A percentile compares a stretch with the other conserved stretches of the same genome.
phyloP scores from a whole-genome alignment of 2,329 filamentous ascomycete species.

The Colletotrichum nymphaeae region DNA sequence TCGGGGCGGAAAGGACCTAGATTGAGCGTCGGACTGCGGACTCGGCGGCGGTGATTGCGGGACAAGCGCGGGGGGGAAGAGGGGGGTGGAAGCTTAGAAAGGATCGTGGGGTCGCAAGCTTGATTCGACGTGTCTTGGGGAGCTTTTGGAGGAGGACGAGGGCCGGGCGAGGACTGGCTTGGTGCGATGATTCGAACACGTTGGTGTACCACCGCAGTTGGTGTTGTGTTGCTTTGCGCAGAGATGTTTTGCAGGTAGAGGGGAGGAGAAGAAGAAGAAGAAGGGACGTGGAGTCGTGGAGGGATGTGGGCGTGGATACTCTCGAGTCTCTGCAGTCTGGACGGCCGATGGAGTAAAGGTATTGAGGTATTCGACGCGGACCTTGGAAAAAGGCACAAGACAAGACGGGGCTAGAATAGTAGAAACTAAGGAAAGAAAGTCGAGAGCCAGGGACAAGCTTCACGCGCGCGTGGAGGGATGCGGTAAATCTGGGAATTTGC shows the following conservation, averaged over 20 bases:
- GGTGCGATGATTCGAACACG: not conserved
- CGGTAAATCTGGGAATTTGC: constrained; percentile 22
- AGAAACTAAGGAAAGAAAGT: too few relatives aligned
- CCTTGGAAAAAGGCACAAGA: constrained; percentile 22
- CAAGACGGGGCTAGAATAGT: not conserved
- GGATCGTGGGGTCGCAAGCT: constrained; percentile 8
- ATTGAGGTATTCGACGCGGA: constrained; percentile 4
- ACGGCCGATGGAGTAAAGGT: not conserved
- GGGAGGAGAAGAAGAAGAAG: constrained; percentile 2
- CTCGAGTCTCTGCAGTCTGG: not conserved
- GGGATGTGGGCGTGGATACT: not conserved
- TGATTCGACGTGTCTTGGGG: constrained; percentile 2
- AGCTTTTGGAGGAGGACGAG: not conserved
- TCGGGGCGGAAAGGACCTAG: not conserved
- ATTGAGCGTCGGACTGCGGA: constrained; percentile 17
- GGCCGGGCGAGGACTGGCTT: not conserved
- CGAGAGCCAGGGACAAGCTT: constrained; percentile 29
- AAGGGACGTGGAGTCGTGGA: not conserved
- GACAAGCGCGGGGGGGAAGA: constrained; percentile 19
- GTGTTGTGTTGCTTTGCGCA: constrained; percentile 8
- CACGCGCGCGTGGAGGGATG: constrained; percentile 2
- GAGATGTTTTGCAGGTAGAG: not conserved
- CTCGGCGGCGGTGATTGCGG: constrained; percentile 17
- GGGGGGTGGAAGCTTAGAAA: constrained; percentile 2
- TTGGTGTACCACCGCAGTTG: not conserved